phyloP scores from a whole-genome alignment of 345 rosid genomes.

The Brassica rapa region DNA sequence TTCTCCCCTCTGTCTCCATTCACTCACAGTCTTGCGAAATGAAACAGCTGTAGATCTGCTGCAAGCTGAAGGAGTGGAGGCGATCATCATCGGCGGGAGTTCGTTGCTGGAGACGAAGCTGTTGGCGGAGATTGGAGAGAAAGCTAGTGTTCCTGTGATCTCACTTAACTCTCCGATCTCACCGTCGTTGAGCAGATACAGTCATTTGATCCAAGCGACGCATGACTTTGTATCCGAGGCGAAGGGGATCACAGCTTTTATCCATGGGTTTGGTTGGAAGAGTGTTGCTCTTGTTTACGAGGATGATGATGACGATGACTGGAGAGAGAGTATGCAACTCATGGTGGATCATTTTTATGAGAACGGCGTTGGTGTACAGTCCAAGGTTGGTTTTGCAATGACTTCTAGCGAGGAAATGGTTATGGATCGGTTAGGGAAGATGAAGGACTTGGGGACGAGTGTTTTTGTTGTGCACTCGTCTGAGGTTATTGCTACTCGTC shows the following conservation, averaged over 20 bases:
- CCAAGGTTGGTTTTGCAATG: constrained; percentile 23
- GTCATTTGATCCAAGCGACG: not conserved
- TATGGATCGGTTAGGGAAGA: constrained; percentile 15
- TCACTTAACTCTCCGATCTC: not conserved
- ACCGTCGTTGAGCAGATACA: not conserved
- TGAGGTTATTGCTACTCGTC: constrained; percentile 23
- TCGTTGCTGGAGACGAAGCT: not conserved
- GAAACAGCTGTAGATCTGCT: not conserved
- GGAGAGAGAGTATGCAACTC: not conserved
- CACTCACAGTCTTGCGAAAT: not conserved
- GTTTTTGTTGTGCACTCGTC: constrained; percentile 39
- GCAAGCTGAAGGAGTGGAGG: not conserved
- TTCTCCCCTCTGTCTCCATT: not conserved
- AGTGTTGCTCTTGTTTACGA: not conserved
- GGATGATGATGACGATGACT: not conserved
- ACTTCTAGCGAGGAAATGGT: constrained; percentile 15
- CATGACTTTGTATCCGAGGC: not conserved
- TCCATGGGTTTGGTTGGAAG: not conserved
- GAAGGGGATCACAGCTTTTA: not conserved
- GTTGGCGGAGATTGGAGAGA: not conserved
- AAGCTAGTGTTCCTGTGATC: not conserved
- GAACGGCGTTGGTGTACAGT: not conserved
- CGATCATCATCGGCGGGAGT: not conserved
- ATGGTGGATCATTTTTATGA: constrained; percentile 6
- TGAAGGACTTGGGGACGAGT: constrained; percentile 3